Conservation (phyloP, 139 green algal genomes). For the Tetratostichococcus sp. region DNA sequence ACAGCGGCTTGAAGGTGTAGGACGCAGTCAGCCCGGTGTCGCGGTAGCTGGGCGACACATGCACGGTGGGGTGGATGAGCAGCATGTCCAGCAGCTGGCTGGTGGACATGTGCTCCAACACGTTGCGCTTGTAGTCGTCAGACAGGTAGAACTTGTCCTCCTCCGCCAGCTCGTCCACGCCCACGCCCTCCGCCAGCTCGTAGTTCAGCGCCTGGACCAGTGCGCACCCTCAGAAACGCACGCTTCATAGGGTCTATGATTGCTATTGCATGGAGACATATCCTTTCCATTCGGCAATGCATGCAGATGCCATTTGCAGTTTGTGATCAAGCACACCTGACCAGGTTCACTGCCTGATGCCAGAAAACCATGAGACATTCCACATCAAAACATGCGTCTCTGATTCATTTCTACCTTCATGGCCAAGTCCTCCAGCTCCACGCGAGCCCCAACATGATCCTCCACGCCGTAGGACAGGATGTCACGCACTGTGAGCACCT, state of each 20-base stretch:
- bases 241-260: too few species aligned
- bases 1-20: constrained; percentile 89
- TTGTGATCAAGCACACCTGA: too few species aligned
- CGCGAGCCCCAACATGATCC: constrained; percentile 71
- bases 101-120: constrained; percentile 72
- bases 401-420: constrained; percentile 29
- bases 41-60: constrained; percentile 51
- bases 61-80: constrained; percentile 86
- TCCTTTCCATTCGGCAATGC: too few species aligned
- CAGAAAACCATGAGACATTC: too few species aligned
- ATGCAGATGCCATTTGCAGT: too few species aligned
- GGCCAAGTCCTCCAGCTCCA: constrained; percentile 86
- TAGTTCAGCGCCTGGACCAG: constrained; percentile 53
- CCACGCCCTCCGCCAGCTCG: constrained; percentile 30
- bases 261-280: too few species aligned
- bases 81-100: constrained; percentile 91
- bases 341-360: too few species aligned
- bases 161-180: constrained; percentile 49
- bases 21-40: constrained; percentile 80
- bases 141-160: constrained; percentile 69
- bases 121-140: constrained; percentile 81
- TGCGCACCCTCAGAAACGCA: too few species aligned
- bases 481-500: constrained; percentile 82
- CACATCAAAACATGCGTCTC: neutral
- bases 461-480: constrained; percentile 76